phyloP scores from a whole-genome alignment of 1,284 basidiomycete species.

The Ustilago loliicola region DNA sequence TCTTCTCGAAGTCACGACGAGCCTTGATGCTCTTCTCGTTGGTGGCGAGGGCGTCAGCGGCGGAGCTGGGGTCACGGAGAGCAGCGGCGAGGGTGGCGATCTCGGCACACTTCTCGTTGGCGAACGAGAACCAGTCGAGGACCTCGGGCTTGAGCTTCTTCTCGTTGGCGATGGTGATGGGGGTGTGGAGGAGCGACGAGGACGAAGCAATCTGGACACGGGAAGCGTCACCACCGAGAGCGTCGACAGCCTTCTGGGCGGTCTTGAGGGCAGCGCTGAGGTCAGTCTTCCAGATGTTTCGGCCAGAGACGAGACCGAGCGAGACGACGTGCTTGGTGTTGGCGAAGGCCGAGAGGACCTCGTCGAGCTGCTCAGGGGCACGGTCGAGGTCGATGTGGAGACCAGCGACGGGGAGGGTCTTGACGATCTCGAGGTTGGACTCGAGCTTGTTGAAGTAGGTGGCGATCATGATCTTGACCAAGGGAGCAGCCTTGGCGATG shows the following conservation, averaged over 20 bases:
- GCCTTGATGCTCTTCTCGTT: conserved; percentile 93
- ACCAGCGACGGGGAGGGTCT: conserved; percentile 92
- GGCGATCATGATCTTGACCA: conserved; percentile 89
- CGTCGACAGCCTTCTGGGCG: conserved; percentile 80
- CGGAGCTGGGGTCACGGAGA: conserved; percentile 59
- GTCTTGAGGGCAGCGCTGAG: conserved; percentile 85
- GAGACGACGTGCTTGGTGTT: conserved; percentile 80
- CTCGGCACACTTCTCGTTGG: conserved; percentile 94
- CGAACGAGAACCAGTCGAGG: conserved; percentile 99
- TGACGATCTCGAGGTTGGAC: conserved; percentile 87
- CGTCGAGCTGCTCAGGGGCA: conserved; percentile 85
- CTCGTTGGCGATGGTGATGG: conserved; percentile 93
- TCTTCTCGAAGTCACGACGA: conserved; percentile 95
- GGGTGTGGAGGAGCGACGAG: conserved; percentile 97
- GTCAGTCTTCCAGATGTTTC: conserved; percentile 99
- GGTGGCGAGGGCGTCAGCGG: conserved; percentile 56
- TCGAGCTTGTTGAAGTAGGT: conserved; percentile 96
- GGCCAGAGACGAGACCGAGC: conserved; percentile 95
- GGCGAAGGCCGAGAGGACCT: conserved; percentile 81
- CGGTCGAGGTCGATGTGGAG: conserved; percentile 98
- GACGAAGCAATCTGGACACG: conserved; percentile 95
- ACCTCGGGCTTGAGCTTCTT: conserved; percentile 90
- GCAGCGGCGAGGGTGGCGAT: conserved; percentile 83
- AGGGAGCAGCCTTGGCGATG: conserved; percentile 80
- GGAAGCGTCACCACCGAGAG: conserved; percentile 61